Conservation (phyloP, 1,139 yeast genomes). For the Saccharomyces pastorianus region DNA sequence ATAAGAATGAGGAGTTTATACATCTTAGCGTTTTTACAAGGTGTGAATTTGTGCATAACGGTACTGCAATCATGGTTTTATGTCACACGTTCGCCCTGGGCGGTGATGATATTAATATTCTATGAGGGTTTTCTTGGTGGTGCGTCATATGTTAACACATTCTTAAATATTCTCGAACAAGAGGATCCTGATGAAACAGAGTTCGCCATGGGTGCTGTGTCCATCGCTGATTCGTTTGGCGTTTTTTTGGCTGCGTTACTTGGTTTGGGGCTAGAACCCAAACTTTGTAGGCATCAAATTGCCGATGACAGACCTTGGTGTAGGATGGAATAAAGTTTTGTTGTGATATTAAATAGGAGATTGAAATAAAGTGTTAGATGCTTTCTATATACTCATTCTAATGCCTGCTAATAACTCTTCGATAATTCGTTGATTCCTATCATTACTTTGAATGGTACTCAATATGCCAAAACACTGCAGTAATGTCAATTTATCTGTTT, state of each 20-base stretch:
- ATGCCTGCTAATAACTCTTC: slow-evolving; percentile 37
- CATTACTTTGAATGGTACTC: slow-evolving; percentile 44
- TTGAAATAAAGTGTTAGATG: neutral
- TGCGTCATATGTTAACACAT: slow-evolving; percentile 80
- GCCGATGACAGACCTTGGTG: slow-evolving; percentile 61
- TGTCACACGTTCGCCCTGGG: slow-evolving; percentile 58
- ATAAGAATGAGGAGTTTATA: slow-evolving; percentile 53
- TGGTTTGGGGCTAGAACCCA: slow-evolving; percentile 66
- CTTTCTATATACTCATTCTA: slow-evolving; percentile 27
- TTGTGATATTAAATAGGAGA: neutral
- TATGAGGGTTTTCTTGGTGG: slow-evolving; percentile 92
- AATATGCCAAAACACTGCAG: slow-evolving; percentile 52
- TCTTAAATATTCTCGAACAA: slow-evolving; percentile 64
- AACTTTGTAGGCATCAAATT: slow-evolving; percentile 65
- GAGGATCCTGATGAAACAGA: slow-evolving; percentile 54
- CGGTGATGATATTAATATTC: slow-evolving; percentile 53
- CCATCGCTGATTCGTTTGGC: slow-evolving; percentile 89
- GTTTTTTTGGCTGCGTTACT: slow-evolving; percentile 72
- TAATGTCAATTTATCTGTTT: slow-evolving; percentile 34
- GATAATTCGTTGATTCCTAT: slow-evolving; percentile 46
- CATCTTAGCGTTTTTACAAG: slow-evolving; percentile 58
- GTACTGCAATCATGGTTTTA: slow-evolving; percentile 55
- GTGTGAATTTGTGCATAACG: slow-evolving; percentile 52
- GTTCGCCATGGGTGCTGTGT: slow-evolving; percentile 88
- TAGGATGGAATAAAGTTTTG: slow-evolving; percentile 23